phyloP scores from a whole-genome alignment of 1,139 yeast genomes.

The Meyerozyma carpophila region DNA sequence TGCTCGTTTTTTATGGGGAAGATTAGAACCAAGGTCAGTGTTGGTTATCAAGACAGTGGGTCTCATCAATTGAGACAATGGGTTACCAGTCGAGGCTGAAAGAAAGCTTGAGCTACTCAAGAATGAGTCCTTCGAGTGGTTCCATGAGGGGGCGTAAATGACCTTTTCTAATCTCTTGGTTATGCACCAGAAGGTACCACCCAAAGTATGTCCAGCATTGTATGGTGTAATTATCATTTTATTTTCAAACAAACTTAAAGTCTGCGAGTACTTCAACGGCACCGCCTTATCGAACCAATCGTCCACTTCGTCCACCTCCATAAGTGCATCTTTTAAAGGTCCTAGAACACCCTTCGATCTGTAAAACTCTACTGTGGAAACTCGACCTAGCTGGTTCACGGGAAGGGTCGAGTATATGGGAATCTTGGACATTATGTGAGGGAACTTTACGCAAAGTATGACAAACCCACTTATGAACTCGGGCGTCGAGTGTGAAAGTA shows the following conservation, averaged over 20 bases:
- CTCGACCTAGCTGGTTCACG: slow-evolving; percentile 78
- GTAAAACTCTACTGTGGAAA: slow-evolving; percentile 77
- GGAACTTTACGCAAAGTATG: slow-evolving; percentile 56
- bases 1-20: slow-evolving; percentile 60
- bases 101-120: slow-evolving; percentile 75
- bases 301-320: slow-evolving; percentile 76
- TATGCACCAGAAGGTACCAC: slow-evolving; percentile 86
- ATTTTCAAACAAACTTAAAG: slow-evolving; percentile 60
- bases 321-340: slow-evolving; percentile 53
- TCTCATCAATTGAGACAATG: slow-evolving; percentile 60
- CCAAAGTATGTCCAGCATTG: slow-evolving; percentile 89
- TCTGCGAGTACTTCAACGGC: slow-evolving; percentile 75
- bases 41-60: slow-evolving; percentile 86
- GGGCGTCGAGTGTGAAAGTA: slow-evolving; percentile 82
- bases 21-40: slow-evolving; percentile 61
- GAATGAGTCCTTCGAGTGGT: slow-evolving; percentile 85
- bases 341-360: slow-evolving; percentile 71
- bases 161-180: slow-evolving; percentile 71
- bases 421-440: slow-evolving; percentile 54
- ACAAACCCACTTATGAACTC: slow-evolving; percentile 81
- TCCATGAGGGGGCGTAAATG: slow-evolving; percentile 91
- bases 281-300: slow-evolving; percentile 66
- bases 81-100: slow-evolving; percentile 37
- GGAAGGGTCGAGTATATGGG: slow-evolving; percentile 89
- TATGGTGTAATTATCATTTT: slow-evolving; percentile 67